Conservation (phyloP, 768 basidiomycete species). For the Boletus vinaceobasis region DNA sequence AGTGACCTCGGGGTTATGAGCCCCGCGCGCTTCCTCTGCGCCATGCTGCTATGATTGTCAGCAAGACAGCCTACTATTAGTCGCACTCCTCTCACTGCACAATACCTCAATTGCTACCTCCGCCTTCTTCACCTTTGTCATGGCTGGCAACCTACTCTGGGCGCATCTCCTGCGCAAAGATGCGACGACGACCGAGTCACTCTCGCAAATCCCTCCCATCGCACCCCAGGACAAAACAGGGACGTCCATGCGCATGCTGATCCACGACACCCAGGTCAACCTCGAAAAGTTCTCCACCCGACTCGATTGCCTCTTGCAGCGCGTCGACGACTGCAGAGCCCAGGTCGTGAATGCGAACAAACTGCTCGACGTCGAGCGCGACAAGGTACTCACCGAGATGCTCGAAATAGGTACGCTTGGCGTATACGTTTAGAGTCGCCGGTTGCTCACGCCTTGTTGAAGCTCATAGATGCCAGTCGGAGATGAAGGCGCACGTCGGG, state of each 20-base stretch:
- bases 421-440: neutral
- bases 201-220: conserved; percentile 32
- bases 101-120: neutral
- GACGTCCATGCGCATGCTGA: conserved; percentile 67
- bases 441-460: conserved; percentile 9
- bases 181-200: conserved; percentile 21
- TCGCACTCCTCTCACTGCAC: too few relatives aligned
- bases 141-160: conserved; percentile 40
- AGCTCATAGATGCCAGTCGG: conserved; percentile 65
- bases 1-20: conserved; percentile 50
- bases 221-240: conserved; percentile 61
- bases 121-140: neutral
- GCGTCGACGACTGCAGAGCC: conserved; percentile 48
- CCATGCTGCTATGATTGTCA: conserved; percentile 35
- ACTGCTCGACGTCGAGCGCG: conserved; percentile 59
- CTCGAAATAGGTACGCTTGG: conserved; percentile 9
- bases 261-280: conserved; percentile 71
- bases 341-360: conserved; percentile 53
- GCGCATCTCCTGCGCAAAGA: conserved; percentile 52
- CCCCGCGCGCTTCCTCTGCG: conserved; percentile 48
- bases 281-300: conserved; percentile 63
- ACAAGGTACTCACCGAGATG: conserved; percentile 53
- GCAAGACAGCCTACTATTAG: rapidly evolving
- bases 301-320: conserved; percentile 49
- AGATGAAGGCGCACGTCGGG: conserved; percentile 57